Percentiles rank a stretch among this genome's conserved stretches.
phyloP scores from a whole-genome alignment of 2,329 filamentous ascomycete species.

The Corinectria fuckeliana region DNA sequence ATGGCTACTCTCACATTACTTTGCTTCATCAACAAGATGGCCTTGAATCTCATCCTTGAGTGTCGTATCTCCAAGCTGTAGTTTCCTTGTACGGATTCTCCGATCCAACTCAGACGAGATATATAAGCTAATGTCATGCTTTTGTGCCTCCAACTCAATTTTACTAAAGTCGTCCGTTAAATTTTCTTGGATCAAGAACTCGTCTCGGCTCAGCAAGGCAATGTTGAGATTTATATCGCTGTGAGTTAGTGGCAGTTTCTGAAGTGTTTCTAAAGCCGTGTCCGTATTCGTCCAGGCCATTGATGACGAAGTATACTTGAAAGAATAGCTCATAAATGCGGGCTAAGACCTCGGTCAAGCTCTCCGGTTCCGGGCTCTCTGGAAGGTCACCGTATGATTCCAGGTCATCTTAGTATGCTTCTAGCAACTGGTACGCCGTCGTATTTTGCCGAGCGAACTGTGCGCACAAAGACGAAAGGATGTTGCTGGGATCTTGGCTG shows the following conservation, averaged over 20 bases:
- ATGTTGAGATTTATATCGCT: no score
- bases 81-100: background rate
- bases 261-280: background rate
- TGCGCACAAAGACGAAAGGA: background rate
- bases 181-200: background rate
- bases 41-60: slow-evolving; percentile 11
- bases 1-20: slow-evolving; percentile 24
- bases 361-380: background rate
- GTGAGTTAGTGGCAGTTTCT: slow-evolving; percentile 10
- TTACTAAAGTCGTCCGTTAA: background rate
- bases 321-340: background rate
- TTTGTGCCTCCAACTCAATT: slow-evolving; percentile 19
- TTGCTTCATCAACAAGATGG: background rate
- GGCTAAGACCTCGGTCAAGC: background rate
- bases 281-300: slow-evolving; percentile 7
- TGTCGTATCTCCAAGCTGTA: background rate
- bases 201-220: slow-evolving; percentile 17
- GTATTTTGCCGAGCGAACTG: slow-evolving; percentile 13
- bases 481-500: background rate
- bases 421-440: background rate
- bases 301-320: background rate
- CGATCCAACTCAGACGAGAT: background rate
- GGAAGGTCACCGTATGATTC: background rate
- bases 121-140: slow-evolving; percentile 15
- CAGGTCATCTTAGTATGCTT: slow-evolving; percentile 1